A percentile compares a stretch with the other conserved stretches of the same genome.
phyloP scores from a whole-genome alignment of 2,329 filamentous ascomycete species.

The Fusarium sp. region DNA sequence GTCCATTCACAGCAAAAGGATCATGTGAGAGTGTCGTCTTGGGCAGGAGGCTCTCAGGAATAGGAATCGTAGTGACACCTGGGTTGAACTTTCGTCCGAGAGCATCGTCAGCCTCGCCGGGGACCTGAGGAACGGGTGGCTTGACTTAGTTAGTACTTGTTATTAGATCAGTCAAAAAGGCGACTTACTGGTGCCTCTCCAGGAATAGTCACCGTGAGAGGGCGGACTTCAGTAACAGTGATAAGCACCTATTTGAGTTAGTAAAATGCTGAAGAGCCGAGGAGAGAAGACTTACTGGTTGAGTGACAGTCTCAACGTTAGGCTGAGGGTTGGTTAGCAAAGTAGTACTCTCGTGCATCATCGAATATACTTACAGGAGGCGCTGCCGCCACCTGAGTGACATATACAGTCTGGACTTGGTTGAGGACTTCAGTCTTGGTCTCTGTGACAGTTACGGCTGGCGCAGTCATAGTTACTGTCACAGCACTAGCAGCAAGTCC shows the following conservation, averaged over 20 bases:
- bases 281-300: slow-evolving; percentile 3
- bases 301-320: slow-evolving; percentile 21
- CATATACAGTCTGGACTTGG: slow-evolving; percentile 30
- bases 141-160: slow-evolving; percentile 7
- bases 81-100: not conserved
- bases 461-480: slow-evolving; percentile 32
- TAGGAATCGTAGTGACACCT: slow-evolving; percentile 48
- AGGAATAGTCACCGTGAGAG: slow-evolving; percentile 28
- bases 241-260: slow-evolving; percentile 11
- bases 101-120: slow-evolving; percentile 12
- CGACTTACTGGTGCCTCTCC: slow-evolving; percentile 37
- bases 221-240: slow-evolving; percentile 30
- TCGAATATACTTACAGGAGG: slow-evolving; percentile 22
- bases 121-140: slow-evolving; percentile 28
- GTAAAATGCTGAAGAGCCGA: not conserved
- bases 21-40: slow-evolving; percentile 44
- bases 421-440: slow-evolving; percentile 21
- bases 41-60: slow-evolving; percentile 41
- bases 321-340: slow-evolving; percentile 10
- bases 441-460: slow-evolving; percentile 24
- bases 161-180: not conserved
- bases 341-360: not conserved
- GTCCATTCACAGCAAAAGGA: slow-evolving; percentile 24
- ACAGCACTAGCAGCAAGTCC: slow-evolving; percentile 15
- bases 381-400: slow-evolving; percentile 25